phyloP scores from a whole-genome alignment of 148 eudicot species.

The Rhododendron henanense region DNA sequence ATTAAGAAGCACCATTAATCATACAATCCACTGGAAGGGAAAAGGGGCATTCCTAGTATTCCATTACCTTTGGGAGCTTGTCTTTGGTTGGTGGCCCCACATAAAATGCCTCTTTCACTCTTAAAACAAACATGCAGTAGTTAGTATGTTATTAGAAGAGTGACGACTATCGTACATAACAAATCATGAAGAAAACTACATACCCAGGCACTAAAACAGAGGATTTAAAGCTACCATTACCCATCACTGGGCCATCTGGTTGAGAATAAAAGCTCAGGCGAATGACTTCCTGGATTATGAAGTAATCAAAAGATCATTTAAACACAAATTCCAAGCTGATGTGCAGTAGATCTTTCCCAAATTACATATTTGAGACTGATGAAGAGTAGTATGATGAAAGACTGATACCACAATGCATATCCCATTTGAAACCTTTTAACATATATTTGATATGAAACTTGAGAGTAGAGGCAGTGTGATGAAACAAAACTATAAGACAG shows the following conservation, averaged over 20 bases:
- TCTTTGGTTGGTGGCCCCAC: conserved; percentile 79
- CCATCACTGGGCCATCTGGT: conserved; percentile 89
- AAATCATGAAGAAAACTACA: conserved; percentile 9
- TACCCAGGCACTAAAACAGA: conserved; percentile 88
- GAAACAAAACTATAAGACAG: neutral
- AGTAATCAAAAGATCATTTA: conserved; percentile 7
- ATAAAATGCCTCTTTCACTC: conserved; percentile 89
- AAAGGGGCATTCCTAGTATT: neutral
- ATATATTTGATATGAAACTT: neutral
- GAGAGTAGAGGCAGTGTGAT: neutral
- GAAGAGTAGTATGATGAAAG: neutral
- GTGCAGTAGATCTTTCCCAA: neutral
- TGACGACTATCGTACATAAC: neutral
- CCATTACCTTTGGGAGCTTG: conserved; percentile 81
- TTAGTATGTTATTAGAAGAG: conserved; percentile 3
- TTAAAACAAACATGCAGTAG: conserved; percentile 22
- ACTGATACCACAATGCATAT: neutral
- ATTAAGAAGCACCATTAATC: conserved; percentile 10
- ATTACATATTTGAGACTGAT: neutral
- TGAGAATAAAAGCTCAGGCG: conserved; percentile 74
- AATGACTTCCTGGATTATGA: conserved; percentile 58
- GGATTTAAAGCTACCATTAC: conserved; percentile 71
- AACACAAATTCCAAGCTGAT: neutral
- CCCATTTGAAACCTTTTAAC: neutral
- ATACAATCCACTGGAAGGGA: neutral